phyloP scores from a whole-genome alignment of 1,284 basidiomycete species.

The Lentinula novae-zelandiae region DNA sequence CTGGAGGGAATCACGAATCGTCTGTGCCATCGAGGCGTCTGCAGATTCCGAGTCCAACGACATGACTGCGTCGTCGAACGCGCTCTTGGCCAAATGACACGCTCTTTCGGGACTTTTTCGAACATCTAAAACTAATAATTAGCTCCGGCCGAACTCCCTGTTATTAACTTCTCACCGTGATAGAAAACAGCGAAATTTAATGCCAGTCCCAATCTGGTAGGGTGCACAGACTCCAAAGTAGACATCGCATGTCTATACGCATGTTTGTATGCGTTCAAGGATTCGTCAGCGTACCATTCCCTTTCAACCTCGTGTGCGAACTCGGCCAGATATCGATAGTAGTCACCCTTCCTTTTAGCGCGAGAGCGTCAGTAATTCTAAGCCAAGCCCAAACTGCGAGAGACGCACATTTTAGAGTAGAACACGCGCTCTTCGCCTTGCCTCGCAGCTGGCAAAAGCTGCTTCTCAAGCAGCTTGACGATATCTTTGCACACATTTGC shows the following conservation, averaged over 20 bases:
- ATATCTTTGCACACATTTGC: constrained; percentile 56
- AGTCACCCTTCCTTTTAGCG: constrained; percentile 58
- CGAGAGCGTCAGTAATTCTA: constrained; percentile 1
- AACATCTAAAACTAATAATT: constrained; percentile 48
- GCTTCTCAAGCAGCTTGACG: constrained; percentile 47
- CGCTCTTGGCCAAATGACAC: constrained; percentile 82
- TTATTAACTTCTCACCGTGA: constrained; percentile 49
- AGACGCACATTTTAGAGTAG: constrained; percentile 61
- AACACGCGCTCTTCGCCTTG: constrained; percentile 65
- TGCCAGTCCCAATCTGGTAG: constrained; percentile 83
- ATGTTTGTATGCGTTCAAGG: constrained; percentile 60
- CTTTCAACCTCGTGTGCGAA: constrained; percentile 50
- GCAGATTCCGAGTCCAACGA: constrained; percentile 30
- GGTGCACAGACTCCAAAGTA: constrained; percentile 57
- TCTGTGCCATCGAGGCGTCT: constrained; percentile 33
- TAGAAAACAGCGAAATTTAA: constrained; percentile 98
- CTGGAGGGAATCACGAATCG: constrained; percentile 59
- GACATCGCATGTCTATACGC: constrained; percentile 63
- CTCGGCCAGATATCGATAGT: constrained; percentile 67
- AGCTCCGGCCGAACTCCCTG: not conserved
- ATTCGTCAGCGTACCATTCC: constrained; percentile 44
- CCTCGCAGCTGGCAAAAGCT: constrained; percentile 51
- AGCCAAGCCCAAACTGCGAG: constrained; percentile 8
- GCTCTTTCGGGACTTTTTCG: constrained; percentile 88
- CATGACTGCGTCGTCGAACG: constrained; percentile 64